Evolutionary conservation across 2,329 filamentous ascomycete genomes (phyloP), one percentile per base, ranked within the genome.

Genomic region (Thielaviopsis ethacetica): DNA sequence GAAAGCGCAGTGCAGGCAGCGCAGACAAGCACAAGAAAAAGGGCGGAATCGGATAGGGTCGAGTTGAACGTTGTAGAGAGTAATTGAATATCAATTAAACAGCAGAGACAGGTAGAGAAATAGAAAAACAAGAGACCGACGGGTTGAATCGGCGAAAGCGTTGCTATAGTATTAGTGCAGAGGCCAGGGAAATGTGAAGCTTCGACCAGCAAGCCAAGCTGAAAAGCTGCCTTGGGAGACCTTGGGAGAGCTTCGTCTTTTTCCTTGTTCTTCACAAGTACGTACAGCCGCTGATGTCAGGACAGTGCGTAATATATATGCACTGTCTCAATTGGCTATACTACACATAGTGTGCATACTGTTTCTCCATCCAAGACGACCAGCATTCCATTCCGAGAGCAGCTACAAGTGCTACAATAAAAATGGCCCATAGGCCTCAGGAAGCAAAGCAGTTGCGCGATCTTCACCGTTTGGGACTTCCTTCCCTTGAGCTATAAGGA

Each of bases 261-360:
- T 34, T 34, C 30, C n/a, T n/a, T n/a, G n/a, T n/a, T n/a, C n/a
- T n/a, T n/a, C n/a, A n/a, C n/a, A n/a, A n/a, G n/a, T n/a, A n/a
- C n/a, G n/a, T 34, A 34, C 30, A 38, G 19, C n/a, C n/a, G 54
- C 55, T 61, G 55, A 61, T 61, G 54, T 52, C 47, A 58, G 27
- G 12, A 49, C 59, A 54, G 59, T 61, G 41, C 13, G 24, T n/a
- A 44, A 6, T 19, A 13, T 3, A 7, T 0, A 12, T 15, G 44
- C 41, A 61, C 59, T 49, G 27, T 27, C 3, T 2, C 2, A 1
- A 2, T 4, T 9, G 7, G 3, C 5, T 9, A 22, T 0, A n/a
- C 6, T 1, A n/a, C 7, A n/a, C 7, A 55, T 50, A 60, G 58
- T 60, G 5, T 19, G 1, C 26, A 6, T 38, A 61, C 59, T 49